Conservation (phyloP, 2,329 filamentous ascomycete species). For the Stenocarpella maydis region DNA sequence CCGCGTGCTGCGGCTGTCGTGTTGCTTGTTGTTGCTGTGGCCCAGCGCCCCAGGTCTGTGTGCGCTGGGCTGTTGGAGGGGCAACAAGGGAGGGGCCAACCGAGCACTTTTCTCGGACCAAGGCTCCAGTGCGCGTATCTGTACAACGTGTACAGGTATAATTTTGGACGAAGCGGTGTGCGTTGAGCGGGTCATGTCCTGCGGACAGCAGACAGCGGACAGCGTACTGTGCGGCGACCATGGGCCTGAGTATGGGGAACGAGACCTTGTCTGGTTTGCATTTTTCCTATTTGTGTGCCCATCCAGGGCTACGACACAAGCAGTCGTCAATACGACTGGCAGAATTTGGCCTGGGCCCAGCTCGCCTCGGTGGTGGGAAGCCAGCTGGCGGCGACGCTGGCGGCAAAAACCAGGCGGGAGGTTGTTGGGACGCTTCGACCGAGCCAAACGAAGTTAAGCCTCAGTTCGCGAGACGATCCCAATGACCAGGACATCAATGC, state of each 20-base stretch:
- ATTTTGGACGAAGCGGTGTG: constrained; percentile 10
- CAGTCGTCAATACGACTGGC: neutral
- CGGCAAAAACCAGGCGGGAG: neutral
- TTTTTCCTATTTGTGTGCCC: neutral
- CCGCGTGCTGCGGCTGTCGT: neutral
- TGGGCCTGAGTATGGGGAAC: neutral
- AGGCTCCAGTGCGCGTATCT: constrained; percentile 17
- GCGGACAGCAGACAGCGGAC: neutral
- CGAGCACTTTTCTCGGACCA: constrained; percentile 4
- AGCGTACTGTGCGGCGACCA: constrained; percentile 19
- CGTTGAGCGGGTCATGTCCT: neutral
- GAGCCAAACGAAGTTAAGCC: constrained; percentile 21
- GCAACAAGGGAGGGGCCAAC: neutral
- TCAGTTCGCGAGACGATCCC: constrained; percentile 21
- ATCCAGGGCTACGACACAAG: constrained; percentile 1
- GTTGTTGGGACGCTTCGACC: neutral
- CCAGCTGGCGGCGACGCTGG: neutral
- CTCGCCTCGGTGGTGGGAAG: neutral
- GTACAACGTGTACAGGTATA: neutral
- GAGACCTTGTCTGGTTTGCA: neutral
- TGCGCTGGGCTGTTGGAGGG: constrained; percentile 7
- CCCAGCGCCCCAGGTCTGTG: constrained; percentile 1
- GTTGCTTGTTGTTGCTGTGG: constrained; percentile 13
- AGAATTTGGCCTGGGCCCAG: neutral
- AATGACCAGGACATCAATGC: constrained; percentile 21